Evolutionary conservation across 768 basidiomycete genomes (phyloP).

Genomic region (Rhizopogon roseolus): DNA sequence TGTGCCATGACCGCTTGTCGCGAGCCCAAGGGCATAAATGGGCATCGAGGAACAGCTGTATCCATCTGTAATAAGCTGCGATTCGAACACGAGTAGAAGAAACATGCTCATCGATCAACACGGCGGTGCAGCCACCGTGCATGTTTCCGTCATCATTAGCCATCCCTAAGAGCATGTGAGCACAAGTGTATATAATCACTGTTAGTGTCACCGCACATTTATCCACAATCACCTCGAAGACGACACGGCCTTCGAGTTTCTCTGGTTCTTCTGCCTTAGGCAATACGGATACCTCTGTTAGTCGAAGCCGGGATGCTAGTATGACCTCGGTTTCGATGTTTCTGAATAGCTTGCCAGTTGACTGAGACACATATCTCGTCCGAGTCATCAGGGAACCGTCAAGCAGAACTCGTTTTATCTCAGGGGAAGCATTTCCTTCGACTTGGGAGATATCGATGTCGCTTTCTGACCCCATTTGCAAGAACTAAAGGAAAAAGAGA

Average conservation of each 20-base stretch:
- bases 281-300: conserved; percentile 36
- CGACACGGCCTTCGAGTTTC: conserved; percentile 33
- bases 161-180: conserved; percentile 33
- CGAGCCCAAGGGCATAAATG: conserved; percentile 29
- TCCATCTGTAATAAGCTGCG: background rate
- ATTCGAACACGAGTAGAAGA: background rate
- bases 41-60: conserved; percentile 39
- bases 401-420: conserved; percentile 24
- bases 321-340: conserved; percentile 18
- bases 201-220: conserved; percentile 29
- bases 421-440: conserved; percentile 21
- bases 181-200: background rate
- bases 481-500: too few relatives aligned
- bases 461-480: background rate
- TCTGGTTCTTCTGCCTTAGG: conserved; percentile 29
- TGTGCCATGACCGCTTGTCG: conserved; percentile 23
- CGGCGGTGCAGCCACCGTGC: conserved; percentile 37
- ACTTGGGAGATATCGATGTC: conserved; percentile 17
- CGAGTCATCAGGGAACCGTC: too few relatives aligned
- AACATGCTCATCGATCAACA: conserved; percentile 45
- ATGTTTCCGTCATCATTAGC: conserved; percentile 32
- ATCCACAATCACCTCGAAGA: conserved; percentile 38
- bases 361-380: conserved; percentile 3
- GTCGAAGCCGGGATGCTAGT: conserved; percentile 14
- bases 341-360: conserved; percentile 7